Percentiles rank a stretch among this genome's conserved stretches.
Evolutionary conservation across 495 filamentous ascomycete species (phyloP).

Genomic region (Penicillium salamii): DNA sequence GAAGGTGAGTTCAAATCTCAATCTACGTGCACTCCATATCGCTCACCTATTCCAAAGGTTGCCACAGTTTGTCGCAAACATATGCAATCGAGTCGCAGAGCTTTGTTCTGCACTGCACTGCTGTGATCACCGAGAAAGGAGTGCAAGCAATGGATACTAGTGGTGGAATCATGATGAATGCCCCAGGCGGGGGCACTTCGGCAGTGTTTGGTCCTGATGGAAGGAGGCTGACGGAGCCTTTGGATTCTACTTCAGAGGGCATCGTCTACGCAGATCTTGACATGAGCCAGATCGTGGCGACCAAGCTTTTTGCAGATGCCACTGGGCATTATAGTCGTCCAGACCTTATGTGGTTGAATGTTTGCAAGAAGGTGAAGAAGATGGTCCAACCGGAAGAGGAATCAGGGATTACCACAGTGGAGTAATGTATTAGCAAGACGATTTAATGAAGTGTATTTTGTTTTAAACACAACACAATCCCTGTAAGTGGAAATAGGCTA

Average conservation of each 20-base stretch:
- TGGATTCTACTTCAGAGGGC: slow-evolving; percentile 35
- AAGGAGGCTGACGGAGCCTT: slow-evolving; percentile 33
- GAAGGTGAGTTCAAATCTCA: slow-evolving; percentile 27
- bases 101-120: slow-evolving; percentile 50
- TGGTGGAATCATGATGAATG: slow-evolving; percentile 28
- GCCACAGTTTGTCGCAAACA: slow-evolving; percentile 39
- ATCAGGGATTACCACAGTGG: background rate
- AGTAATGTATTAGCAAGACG: background rate
- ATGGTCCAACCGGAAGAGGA: background rate
- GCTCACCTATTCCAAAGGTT: slow-evolving; percentile 19
- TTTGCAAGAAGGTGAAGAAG: background rate
- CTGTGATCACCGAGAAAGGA: slow-evolving; percentile 39
- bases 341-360: slow-evolving; percentile 48
- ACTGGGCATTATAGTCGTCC: slow-evolving; percentile 53
- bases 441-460: background rate
- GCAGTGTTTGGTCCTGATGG: slow-evolving; percentile 56
- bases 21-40: background rate
- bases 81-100: slow-evolving; percentile 52
- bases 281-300: slow-evolving; percentile 32
- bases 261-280: slow-evolving; percentile 50
- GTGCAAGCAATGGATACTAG: slow-evolving; percentile 39
- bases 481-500: too few relatives aligned
- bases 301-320: slow-evolving; percentile 40
- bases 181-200: slow-evolving; percentile 46
- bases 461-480: too few relatives aligned